Evolutionary conservation across 2,329 filamentous ascomycete genomes (phyloP), one percentile per base, ranked within the genome.

Genomic region (Aspergillus arachidicola): DNA sequence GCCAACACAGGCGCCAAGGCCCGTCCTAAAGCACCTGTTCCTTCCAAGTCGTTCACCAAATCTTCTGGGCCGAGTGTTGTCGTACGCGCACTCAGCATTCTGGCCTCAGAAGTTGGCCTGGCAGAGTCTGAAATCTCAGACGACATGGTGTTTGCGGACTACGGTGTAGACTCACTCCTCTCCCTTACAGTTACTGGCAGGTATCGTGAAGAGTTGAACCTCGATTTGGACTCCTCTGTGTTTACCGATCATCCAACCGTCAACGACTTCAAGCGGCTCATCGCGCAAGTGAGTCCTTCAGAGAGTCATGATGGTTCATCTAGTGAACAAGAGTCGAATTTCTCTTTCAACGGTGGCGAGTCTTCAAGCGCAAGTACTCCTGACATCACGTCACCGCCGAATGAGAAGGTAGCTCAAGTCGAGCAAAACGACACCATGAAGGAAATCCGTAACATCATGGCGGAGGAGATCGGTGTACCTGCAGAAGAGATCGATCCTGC

Each of bases 221-320:
- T 88, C 65, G 86, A 87, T 58, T 83, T 88, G 61, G 82, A 84
- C 61, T 86, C 85, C 12, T 84, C 83, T 32, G 77, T 88, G 26
- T 88, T 88, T 77, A 86, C 85, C 6, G 86, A 88, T 65, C 84
- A 85, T 63, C 81, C 85, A 2, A 87, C 85, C 11, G 83, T 88
- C 61, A 85, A 85, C 41, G 84, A 85, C 66, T 83, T 88, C 80
- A 87, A 87, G 79, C 82, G 82, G 65, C 82, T 86, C 72, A 81
- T 88, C 66, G 61, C 66, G 3, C 72, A 76, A 51, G 70, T 74
- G 59, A 71, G 72, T 26, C 73, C 78, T 14, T 69, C 70, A 26
- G 74, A 77, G 26, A 72, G 63, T 60, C 72, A 71, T 30, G 75
- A 75, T 58, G 69, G 50, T 32, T 75, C 72, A 0, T 65, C 71